phyloP scores from a whole-genome alignment of 2,329 filamentous ascomycete genomes.

The Aureobasidium sp. region DNA sequence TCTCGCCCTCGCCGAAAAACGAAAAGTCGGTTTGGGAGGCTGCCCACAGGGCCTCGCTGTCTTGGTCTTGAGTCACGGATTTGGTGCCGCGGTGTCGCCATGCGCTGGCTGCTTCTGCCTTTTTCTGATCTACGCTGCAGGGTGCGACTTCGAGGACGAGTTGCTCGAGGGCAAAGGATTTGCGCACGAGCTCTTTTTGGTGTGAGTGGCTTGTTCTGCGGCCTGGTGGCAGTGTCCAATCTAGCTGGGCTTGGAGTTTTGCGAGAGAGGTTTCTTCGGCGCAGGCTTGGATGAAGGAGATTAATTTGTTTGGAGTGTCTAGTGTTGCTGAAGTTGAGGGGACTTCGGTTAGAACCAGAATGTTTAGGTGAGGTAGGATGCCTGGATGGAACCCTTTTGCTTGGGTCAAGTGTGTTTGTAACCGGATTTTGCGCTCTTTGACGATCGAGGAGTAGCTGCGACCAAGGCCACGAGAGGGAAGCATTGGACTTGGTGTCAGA shows the following conservation, averaged over 20 bases:
- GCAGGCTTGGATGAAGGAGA: constrained; percentile 50
- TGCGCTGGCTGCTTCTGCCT: constrained; percentile 37
- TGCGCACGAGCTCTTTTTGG: constrained; percentile 39
- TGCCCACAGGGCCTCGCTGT: constrained; percentile 54
- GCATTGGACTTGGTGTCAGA: neutral
- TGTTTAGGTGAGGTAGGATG: constrained; percentile 48
- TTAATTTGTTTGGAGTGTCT: constrained; percentile 41
- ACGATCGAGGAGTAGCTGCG: constrained; percentile 27
- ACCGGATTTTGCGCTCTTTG: constrained; percentile 24
- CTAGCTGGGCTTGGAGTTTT: constrained; percentile 45
- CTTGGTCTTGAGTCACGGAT: constrained; percentile 53
- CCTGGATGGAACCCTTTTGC: constrained; percentile 44
- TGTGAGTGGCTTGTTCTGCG: constrained; percentile 39
- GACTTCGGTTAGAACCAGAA: constrained; percentile 51
- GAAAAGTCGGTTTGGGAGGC: constrained; percentile 55
- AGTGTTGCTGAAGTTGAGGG: constrained; percentile 32
- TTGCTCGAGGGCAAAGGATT: constrained; percentile 49
- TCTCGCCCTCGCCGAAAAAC: constrained; percentile 43
- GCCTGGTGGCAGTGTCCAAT: constrained; percentile 54
- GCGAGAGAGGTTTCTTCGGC: constrained; percentile 50
- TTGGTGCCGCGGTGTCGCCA: constrained; percentile 41
- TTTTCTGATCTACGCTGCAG: constrained; percentile 33
- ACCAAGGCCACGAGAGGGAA: constrained; percentile 16
- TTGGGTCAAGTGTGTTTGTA: constrained; percentile 22
- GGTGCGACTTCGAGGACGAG: constrained; percentile 50